A percentile compares a stretch with the other conserved stretches of the same genome.
phyloP scores from a whole-genome alignment of 2,329 filamentous ascomycete genomes.

The Cryphonectria nitschkei region DNA sequence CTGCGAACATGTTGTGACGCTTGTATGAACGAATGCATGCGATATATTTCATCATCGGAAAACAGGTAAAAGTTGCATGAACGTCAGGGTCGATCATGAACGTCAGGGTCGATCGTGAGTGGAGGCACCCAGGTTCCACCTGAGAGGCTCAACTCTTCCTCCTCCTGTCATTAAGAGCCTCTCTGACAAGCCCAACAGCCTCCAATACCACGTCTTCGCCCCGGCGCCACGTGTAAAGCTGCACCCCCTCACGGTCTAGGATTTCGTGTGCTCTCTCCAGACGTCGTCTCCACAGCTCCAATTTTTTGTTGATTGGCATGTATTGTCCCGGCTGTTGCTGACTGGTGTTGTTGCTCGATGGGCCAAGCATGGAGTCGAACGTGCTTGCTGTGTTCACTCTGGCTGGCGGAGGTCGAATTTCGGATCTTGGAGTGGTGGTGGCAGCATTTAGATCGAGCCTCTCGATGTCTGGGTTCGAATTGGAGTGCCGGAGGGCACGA shows the following conservation, averaged over 20 bases:
- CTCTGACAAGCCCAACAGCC: conserved; percentile 66
- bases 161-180: conserved; percentile 50
- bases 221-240: conserved; percentile 72
- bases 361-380: conserved; percentile 26
- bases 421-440: conserved; percentile 33
- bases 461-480: conserved; percentile 40
- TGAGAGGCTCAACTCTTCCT: conserved; percentile 13
- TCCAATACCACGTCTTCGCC: conserved; percentile 72
- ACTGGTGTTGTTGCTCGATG: conserved; percentile 31
- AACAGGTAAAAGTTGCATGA: not conserved
- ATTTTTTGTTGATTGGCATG: conserved; percentile 61
- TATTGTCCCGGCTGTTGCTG: conserved; percentile 29
- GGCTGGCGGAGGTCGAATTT: conserved; percentile 17
- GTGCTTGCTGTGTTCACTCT: conserved; percentile 25
- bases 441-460: conserved; percentile 41
- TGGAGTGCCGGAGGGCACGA: conserved; percentile 39
- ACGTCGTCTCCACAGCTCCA: conserved; percentile 72
- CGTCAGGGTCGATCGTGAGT: not conserved
- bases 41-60: not conserved
- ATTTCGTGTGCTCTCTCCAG: conserved; percentile 65
- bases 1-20: not conserved
- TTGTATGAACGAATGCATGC: not conserved
- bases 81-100: not conserved
- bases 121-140: not conserved
- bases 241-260: conserved; percentile 67